Evolutionary conservation across 805 yeast species (phyloP), one percentile per base, ranked within the genome.

Genomic region (Metschnikowia baotianmanensis): DNA sequence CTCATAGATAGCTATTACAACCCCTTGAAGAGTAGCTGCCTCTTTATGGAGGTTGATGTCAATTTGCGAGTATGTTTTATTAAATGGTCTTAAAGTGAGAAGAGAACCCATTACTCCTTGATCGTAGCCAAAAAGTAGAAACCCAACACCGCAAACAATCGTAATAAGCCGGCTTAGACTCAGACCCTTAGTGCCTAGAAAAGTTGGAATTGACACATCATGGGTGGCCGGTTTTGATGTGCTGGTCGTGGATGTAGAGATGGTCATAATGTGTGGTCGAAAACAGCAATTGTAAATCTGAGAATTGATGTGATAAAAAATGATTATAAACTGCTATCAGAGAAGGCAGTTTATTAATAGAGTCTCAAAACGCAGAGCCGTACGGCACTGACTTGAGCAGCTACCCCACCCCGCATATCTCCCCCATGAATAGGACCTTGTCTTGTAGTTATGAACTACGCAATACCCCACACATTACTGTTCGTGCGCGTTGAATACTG

Each of bases 101-200:
- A 55, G 53, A 25, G 54, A 46, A 5, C 59, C 62, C 69, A 69
- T 67, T 43, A 69, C 61, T 33, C 73, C 74, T 44, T 68, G 74
- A 47, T 69, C 74, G 43, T 46, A 46, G 19, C 74, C 74, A 40
- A 67, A 65, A 46, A 67, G 61, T 39, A 67, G 63, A 35, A 67
- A 49, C 2, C 53, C 53, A 5, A 42, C 53, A 3, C 53, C 50
- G 21, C 53, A 50, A 18, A 50, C 37, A 2, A 45, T 19, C 6
- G 53, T 45, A 16, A 50, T 45, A 31, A 43, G 42, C 3, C 36
- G 26, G 12, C 48, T 44, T 13, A 49, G 45, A 8, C 7, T 23
- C 3, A 37, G 29, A 4, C 52, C 52, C 17, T 46, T 42, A 11
- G 35, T 26, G 2, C 46, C 46, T 17, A 48, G 22, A 19, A 32